Evolutionary conservation across 139 green algal species (phyloP).

Genomic region (Limnomonas spitsbergensis): DNA sequence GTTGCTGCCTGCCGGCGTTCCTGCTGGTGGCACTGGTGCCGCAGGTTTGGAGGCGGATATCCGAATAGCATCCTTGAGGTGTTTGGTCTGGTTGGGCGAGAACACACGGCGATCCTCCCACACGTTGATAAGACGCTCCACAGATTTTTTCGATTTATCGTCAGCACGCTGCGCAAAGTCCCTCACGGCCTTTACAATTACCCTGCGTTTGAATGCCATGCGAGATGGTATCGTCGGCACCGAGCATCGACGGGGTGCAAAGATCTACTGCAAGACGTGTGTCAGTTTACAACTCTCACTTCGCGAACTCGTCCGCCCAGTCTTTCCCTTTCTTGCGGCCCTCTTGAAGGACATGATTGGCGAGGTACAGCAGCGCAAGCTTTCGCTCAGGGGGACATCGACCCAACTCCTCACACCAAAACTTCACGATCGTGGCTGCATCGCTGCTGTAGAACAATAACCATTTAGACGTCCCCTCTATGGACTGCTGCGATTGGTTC

Average conservation of each 20-base stretch:
- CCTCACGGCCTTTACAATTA: slow-evolving; percentile 15
- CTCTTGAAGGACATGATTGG: slow-evolving; percentile 50
- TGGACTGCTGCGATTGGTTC: slow-evolving; percentile 44
- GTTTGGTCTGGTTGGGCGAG: slow-evolving; percentile 31
- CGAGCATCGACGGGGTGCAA: background rate
- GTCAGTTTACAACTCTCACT: background rate
- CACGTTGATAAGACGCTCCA: slow-evolving; percentile 25
- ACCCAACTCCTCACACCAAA: slow-evolving; percentile 49
- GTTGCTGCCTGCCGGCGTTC: background rate
- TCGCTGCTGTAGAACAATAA: slow-evolving; percentile 53
- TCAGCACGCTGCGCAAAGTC: slow-evolving; percentile 12
- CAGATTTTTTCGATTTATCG: background rate
- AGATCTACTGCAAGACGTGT: background rate
- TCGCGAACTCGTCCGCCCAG: slow-evolving; percentile 61
- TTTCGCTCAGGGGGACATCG: slow-evolving; percentile 27
- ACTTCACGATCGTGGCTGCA: slow-evolving; percentile 37
- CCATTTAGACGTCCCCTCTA: slow-evolving; percentile 48
- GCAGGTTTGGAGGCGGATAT: too few species aligned
- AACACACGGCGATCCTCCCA: slow-evolving; percentile 52
- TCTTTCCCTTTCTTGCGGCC: slow-evolving; percentile 58
- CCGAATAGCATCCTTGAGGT: too few species aligned
- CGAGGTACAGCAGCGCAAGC: slow-evolving; percentile 46
- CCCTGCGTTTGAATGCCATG: background rate
- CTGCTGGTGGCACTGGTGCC: slow-evolving; percentile 29
- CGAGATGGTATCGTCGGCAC: too few species aligned